A percentile compares a stretch with the other conserved stretches of the same genome.
Evolutionary conservation across 345 rosid species (phyloP).

Genomic region (Dovyalis caffra): DNA sequence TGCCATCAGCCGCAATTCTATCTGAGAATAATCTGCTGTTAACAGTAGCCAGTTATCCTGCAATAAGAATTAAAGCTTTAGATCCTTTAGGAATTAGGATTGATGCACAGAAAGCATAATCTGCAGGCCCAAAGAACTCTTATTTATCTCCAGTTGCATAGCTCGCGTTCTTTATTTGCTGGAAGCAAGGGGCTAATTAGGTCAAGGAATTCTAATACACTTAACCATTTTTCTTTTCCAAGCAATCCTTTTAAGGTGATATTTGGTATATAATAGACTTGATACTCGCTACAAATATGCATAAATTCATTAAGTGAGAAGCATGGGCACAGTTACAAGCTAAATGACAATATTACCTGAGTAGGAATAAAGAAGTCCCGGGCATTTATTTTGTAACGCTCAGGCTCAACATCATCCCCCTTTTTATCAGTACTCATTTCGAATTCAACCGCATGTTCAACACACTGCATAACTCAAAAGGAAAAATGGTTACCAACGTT

Average conservation of each 20-base stretch:
- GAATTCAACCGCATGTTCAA: slow-evolving; percentile 86
- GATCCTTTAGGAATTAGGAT: neutral
- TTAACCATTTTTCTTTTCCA: neutral
- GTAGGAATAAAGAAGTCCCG: slow-evolving; percentile 88
- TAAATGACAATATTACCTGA: slow-evolving; percentile 52
- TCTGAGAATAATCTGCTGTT: slow-evolving; percentile 97
- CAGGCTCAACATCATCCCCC: slow-evolving; percentile 41
- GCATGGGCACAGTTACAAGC: slow-evolving; percentile 2
- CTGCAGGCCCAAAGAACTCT: neutral
- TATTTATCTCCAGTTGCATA: neutral
- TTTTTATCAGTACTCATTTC: slow-evolving; percentile 38
- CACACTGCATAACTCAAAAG: slow-evolving; percentile 57
- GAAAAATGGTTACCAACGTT: slow-evolving; percentile 8
- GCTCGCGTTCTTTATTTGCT: neutral
- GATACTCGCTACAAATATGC: neutral
- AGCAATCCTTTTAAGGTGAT: neutral
- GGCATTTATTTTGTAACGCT: slow-evolving; percentile 62
- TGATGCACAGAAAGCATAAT: too few species aligned
- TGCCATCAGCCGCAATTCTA: slow-evolving; percentile 91
- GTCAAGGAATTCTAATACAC: neutral
- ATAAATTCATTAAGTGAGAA: neutral
- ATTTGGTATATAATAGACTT: neutral
- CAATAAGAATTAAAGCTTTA: slow-evolving; percentile 23
- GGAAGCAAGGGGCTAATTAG: neutral
- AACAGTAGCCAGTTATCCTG: slow-evolving; percentile 90